Base-by-base conservation (phyloP, 495 filamentous ascomycete genomes). In the Penicillium desertorum region DNA sequence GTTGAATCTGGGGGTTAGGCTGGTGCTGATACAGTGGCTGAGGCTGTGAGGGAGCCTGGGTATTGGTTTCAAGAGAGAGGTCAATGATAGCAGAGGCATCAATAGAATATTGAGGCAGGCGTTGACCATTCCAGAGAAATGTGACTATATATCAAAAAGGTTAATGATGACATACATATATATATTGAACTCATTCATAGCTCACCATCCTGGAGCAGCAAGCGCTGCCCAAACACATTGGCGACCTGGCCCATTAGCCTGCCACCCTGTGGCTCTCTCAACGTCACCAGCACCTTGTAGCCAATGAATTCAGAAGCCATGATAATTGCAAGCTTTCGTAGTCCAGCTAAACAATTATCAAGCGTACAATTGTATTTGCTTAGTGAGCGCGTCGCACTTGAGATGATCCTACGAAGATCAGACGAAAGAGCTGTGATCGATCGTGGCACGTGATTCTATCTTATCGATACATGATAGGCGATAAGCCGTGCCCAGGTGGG, bases 171-270 rank as follows among this genome's bases (percentile, higher is more conserved):
- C 11, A 5, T 29, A 19, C 1, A 10, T 19, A 14, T 9, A 19
- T 10, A 8, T 39, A 65, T 50, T 6, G 59, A 2, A 5, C 4
- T 47, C 14, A 14, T 37, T 30, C 23, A 30, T 16, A 19, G 62
- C 81, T 58, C 77, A 94, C 93, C 93, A 80, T 96, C 82, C 48
- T 79, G 80, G 22, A 98, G 80, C 22, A 86, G 85, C 60, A 98
- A 77, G 42, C 85, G 83, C 57, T 86, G 81, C 6, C 88, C 88
- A 46, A 87, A 81, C 32, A 97, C 85, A 61, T 84, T 78, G 45
- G 81, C 83, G 36, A 98, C 86, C 22, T 85, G 81, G 42, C 93
- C 93, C 59, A 83, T 82, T 45, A 96, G 71, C 60, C 82, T 79
- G 16, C 81, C 81, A 60, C 84, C 80, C 2, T 81, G 80, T 27